Evolutionary conservation across 805 yeast species (phyloP), one percentile per base, ranked within the genome.

Genomic region (Helenozyma rhizophorensis): DNA sequence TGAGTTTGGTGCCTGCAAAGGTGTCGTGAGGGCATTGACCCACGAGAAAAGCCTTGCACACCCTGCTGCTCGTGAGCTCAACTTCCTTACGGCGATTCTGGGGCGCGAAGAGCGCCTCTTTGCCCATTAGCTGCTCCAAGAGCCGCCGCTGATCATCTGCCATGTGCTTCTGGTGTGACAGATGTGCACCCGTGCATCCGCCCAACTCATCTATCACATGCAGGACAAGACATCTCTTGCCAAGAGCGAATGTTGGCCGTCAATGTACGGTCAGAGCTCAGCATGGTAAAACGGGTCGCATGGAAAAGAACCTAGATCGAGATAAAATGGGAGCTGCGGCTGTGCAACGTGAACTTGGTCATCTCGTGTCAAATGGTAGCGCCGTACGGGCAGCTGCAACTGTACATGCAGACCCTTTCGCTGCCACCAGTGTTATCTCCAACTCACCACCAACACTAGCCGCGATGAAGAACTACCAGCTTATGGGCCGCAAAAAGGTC

Each of bases 21-120:
- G 88, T 55, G 42, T 88, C 96, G 54, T 83, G 80, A 0, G 95
- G 90, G 47, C 97, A 89, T 7, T 75, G 72, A 0, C 93, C 96
- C 11, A 86, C 85, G n/a, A 89, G 56, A 53, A 80, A 89, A 13
- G 83, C 68, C 53, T 83, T 83, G 58, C 97, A 89, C 6, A 87
- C 78, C 27, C 76, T 65, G 10, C 32, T 69, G 55, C 41, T 62
- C 28, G 60, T 64, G 60, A 57, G 66, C 45, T 51, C 76, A 35
- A 55, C 66, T 50, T 48, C 72, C 45, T 46, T 61, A 39, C 58
- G 59, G 41, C 56, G 45, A 14, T 44, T 42, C 14, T 47, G 51
- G 17, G 63, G 62, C 11, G 61, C 54, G 10, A 60, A 53, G 27
- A 72, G 50, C 4, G 70, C 62, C 22, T 75, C 82, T 27, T 71